These are phyloP conservation scores for Magnolia sinica DNA, from an alignment of 164 flowering plant genomes.

Conservation along the genomic window DNA sequence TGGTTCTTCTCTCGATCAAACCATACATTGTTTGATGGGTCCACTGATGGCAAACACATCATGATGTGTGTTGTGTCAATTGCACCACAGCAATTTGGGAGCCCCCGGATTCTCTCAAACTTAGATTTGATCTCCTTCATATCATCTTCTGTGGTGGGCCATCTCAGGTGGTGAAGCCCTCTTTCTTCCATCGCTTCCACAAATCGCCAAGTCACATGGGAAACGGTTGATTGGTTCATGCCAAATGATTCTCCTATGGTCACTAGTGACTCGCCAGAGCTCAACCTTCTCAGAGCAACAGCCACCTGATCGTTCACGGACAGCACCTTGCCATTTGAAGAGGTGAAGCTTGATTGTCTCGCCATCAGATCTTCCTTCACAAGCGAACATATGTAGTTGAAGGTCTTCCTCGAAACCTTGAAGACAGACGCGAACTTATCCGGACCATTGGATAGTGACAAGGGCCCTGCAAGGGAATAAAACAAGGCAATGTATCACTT, in stretches of 20 bases:
- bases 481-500: not conserved
- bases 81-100: slow-evolving; percentile 88
- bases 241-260: slow-evolving; percentile 62
- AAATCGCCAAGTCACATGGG: slow-evolving; percentile 82
- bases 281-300: slow-evolving; percentile 68
- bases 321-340: slow-evolving; percentile 46
- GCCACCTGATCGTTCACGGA: slow-evolving; percentile 70
- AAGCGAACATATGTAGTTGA: slow-evolving; percentile 73
- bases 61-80: slow-evolving; percentile 71
- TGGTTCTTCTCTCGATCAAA: slow-evolving; percentile 59
- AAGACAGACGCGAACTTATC: slow-evolving; percentile 51
- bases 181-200: slow-evolving; percentile 80
- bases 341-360: slow-evolving; percentile 38
- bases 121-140: slow-evolving; percentile 54
- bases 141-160: slow-evolving; percentile 66
- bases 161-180: slow-evolving; percentile 66
- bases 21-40: slow-evolving; percentile 51
- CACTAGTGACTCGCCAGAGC: slow-evolving; percentile 72
- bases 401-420: slow-evolving; percentile 67
- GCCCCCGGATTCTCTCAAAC: slow-evolving; percentile 70
- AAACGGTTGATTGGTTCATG: slow-evolving; percentile 66
- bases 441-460: slow-evolving; percentile 38
- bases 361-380: slow-evolving; percentile 61
- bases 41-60: slow-evolving; percentile 57
- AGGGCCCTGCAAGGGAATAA: slow-evolving; percentile 37